Evolutionary conservation across 331 rosid species (phyloP), one percentile per base, ranked within the genome.

Genomic region (Malus hybrid): DNA sequence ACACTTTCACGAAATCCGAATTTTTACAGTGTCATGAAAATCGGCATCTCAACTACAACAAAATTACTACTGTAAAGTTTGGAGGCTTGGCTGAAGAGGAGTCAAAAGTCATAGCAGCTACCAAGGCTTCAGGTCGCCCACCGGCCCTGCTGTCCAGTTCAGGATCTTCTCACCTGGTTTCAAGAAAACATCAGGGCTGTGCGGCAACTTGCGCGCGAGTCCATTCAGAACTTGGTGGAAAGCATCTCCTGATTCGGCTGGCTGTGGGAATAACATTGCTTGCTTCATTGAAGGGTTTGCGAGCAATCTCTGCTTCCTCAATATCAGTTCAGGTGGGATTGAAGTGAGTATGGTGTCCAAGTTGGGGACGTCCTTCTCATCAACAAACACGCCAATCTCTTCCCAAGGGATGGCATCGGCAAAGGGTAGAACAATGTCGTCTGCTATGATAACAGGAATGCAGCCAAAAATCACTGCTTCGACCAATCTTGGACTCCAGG

Each of bases 371-470:
- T 91, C 94, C 28, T 89, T 82, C 86, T 93, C 98, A 13, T 82
- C 96, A 39, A 93, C 86, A 80, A 80, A 91, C 80, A 91, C 93
- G 6, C 98, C 98, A 4, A 93, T 93, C 66, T 93, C 93, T 84
- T 93, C 98, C 98, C 97, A 93, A 36, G 98, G 98, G 64, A 93
- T 93, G 74, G 98, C 98, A 78, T 91, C 98, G 1, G 98, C 98
- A 80, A 93, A 93, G 66, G 98, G 97, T 7, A 93, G 88, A 62
- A 93, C 97, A 72, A 93, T 93, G 50, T 93, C 98, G 64, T 93
- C 98, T 30, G 98, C 98, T 77, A 93, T 91, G 75, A 93, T 93
- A 39, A 93, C 97, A 34, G 97, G 98, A 63, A 93, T 91, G 96
- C 98, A 91, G 29, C 98, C 97, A 70, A 93, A 91, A 76, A 93